Percentiles rank a stretch among this genome's conserved stretches.
These are phyloP conservation scores for Saccharomyces uvarum DNA, from an alignment of 1,139 yeast genomes.

Conservation along the genomic window DNA sequence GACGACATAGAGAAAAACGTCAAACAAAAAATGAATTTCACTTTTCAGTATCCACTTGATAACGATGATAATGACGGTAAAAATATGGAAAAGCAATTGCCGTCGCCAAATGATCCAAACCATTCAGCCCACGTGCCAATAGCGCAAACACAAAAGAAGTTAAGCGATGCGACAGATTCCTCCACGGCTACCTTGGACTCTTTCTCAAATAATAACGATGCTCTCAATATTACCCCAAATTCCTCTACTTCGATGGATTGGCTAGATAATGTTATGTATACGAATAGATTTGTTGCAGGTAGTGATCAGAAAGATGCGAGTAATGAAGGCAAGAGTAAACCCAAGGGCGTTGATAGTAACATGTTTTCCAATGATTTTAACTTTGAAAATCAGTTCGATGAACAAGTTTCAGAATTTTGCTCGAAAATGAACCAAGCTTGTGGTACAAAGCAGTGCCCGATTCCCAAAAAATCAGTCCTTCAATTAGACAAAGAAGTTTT, in stretches of 20 bases:
- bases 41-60: background rate
- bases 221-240: constrained; percentile 9
- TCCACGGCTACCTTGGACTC: background rate
- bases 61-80: background rate
- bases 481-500: constrained; percentile 1
- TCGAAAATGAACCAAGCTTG: constrained; percentile 70
- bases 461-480: constrained; percentile 41
- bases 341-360: constrained; percentile 11
- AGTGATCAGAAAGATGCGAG: background rate
- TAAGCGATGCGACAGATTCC: background rate
- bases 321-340: background rate
- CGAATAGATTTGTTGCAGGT: background rate
- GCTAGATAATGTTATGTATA: constrained; percentile 17
- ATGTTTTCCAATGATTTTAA: constrained; percentile 28
- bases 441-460: constrained; percentile 66
- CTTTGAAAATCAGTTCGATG: constrained; percentile 41
- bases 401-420: constrained; percentile 57
- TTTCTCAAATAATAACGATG: background rate
- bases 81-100: background rate
- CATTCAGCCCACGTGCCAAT: background rate
- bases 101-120: background rate
- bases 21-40: background rate
- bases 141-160: background rate
- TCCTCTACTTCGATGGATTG: constrained; percentile 18
- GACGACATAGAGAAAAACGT: background rate